Evolutionary conservation across 306 rosid species (phyloP).

Genomic region (Trifolium subterraneum): DNA sequence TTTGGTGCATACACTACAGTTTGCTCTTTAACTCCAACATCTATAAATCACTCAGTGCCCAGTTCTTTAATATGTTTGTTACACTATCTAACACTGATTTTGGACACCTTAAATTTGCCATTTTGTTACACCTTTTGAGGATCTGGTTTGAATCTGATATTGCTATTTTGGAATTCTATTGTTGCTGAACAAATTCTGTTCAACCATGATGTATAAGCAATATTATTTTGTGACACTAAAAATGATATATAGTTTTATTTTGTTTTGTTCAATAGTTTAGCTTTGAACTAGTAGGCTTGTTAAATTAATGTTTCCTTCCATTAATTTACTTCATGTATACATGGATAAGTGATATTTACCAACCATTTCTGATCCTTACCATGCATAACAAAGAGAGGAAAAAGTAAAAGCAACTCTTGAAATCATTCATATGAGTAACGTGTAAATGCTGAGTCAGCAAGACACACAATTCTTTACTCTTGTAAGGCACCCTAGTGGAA

Average conservation of each 20-base stretch:
- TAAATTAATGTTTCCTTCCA: too few relatives aligned
- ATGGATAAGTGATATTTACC: background rate
- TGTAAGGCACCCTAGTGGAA: conserved; percentile 77
- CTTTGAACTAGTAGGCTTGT: background rate
- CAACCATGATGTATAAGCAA: background rate
- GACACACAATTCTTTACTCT: conserved; percentile 49
- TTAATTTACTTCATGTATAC: too few relatives aligned
- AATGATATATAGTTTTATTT: background rate
- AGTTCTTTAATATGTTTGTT: too few relatives aligned
- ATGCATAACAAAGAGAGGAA: background rate
- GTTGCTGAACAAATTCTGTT: background rate
- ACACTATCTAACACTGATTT: too few relatives aligned
- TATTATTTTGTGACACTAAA: too few relatives aligned
- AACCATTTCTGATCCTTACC: background rate
- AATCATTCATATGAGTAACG: conserved; percentile 17
- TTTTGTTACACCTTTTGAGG: background rate
- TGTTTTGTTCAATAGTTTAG: background rate
- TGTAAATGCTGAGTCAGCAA: conserved; percentile 45
- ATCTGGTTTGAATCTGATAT: background rate
- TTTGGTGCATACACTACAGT: background rate
- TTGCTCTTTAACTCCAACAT: background rate
- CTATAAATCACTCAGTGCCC: too few relatives aligned
- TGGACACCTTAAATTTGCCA: too few relatives aligned
- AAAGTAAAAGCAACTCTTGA: background rate
- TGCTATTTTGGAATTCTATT: background rate